Evolutionary conservation across 148 eudicot species (phyloP), one percentile per base, ranked within the genome.

Genomic region (Salicornia ramosissima): DNA sequence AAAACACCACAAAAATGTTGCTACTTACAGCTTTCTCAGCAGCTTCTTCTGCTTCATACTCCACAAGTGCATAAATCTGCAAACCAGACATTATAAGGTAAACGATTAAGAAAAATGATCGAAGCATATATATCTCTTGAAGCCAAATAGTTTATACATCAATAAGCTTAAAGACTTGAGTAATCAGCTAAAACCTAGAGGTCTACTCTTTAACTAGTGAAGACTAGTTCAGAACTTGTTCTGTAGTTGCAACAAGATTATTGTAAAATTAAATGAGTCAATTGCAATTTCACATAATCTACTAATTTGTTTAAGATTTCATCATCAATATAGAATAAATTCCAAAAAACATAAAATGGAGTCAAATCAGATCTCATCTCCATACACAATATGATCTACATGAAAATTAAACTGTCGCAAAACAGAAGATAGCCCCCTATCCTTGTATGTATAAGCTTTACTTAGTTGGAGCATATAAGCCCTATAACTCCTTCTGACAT

Each of bases 1-100:
- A 54, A 26, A 57, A 19, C 52, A 58, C 13, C 54, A 45, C 40
- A n/a, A 4, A 29, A 56, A 63, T 31, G 5, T 46, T 70, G 68
- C 58, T 53, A 84, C 96, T 80, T 67, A 94, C 98, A 70, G 98
- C 92, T 85, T 88, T 88, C 89, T 94, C 96, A 68, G 98, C 98
- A 62, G 90, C 92, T 80, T 88, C 96, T 77, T 84, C 82, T 54
- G 92, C 79, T 60, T 94, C 89, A 49, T 88, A 94, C 76, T 94
- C 97, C 65, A 94, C 84, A 64, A 87, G 80, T 54, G 90, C 96
- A 78, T 88, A 92, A 53, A 94, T 73, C 98, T 91, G 71, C 59
- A 78, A 65, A 53, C 24, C 28, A 53, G 34, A 53, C 34, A 52
- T 45, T 39, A 33, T 6, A 19, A 58, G 33, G 67, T 24, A 3